A percentile compares a stretch with the other conserved stretches of the same genome.
These are phyloP conservation scores for Moesziomyces globuligerus DNA, from an alignment of 1,284 basidiomycete genomes.

Conservation along the genomic window DNA sequence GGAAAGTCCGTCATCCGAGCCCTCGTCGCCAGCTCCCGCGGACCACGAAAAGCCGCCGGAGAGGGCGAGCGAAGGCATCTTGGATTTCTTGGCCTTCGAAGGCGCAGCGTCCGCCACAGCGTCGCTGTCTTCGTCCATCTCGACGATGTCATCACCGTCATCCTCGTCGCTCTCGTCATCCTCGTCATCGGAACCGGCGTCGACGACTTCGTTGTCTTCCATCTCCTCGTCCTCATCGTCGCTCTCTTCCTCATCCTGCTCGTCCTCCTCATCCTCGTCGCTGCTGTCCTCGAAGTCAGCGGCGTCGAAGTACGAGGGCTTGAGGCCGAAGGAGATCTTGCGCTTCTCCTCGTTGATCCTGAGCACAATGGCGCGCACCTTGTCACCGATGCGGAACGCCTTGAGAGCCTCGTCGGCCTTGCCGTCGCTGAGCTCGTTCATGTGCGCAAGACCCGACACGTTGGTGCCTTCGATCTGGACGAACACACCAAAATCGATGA, in stretches of 20 bases:
- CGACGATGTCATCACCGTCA: constrained; percentile 36
- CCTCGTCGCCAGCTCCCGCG: constrained; percentile 63
- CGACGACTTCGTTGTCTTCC: constrained; percentile 53
- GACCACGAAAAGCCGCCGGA: constrained; percentile 72
- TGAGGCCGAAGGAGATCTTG: constrained; percentile 86
- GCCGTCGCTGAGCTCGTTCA: constrained; percentile 67
- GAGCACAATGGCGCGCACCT: constrained; percentile 81
- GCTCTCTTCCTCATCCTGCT: constrained; percentile 44
- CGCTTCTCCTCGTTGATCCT: constrained; percentile 79
- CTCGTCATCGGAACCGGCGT: constrained; percentile 45
- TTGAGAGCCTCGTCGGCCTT: constrained; percentile 74
- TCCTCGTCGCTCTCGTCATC: constrained; percentile 43
- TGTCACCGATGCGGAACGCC: constrained; percentile 86
- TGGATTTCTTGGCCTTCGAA: constrained; percentile 21
- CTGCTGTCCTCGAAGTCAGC: constrained; percentile 66
- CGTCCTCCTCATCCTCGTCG: constrained; percentile 70
- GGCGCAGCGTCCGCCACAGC: constrained; percentile 34
- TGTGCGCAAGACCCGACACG: constrained; percentile 91
- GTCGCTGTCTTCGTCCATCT: constrained; percentile 59
- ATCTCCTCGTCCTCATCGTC: constrained; percentile 35
- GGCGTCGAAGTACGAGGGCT: constrained; percentile 81
- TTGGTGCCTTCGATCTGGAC: constrained; percentile 84
- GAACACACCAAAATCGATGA: constrained; percentile 91
- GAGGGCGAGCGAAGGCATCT: constrained; percentile 67
- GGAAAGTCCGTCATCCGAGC: constrained; percentile 9